Base-by-base conservation (phyloP, 176 grass and related monocot species). In the Rhynchospora tenuis region DNA sequence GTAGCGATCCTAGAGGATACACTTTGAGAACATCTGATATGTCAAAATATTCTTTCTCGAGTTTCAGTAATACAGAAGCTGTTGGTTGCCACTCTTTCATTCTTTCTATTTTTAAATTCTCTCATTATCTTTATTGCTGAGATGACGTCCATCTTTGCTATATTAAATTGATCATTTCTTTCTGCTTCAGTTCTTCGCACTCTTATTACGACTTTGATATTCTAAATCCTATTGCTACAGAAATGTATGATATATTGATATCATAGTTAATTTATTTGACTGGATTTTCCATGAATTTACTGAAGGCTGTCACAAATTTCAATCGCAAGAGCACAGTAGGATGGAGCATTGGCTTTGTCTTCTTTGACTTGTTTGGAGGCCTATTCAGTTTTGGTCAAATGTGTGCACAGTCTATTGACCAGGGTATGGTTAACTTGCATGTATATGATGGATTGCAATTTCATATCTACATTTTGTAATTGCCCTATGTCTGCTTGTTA, bases 261-360 rank as follows among this genome's bases (percentile, higher is more conserved):
- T 73, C n/a, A 23, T 50, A 50, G 20, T 48, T 73, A 47, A 73
- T 47, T 50, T 51, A 19, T 38, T 73, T 73, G 70, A 50, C 73
- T 81, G 15, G 46, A n/a, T 64, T 93, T 61, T 7, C 61, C 20
- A 6, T 50, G 65, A 20, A 61, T 57, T 78, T 77, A 31, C 16
- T 58, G 60, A 82, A 97, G 91, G 94, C 83, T 28, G 17, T 90
- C 62, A 97, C 90, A 84, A 97, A 97, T 75, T 94, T 94, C 72
- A 85, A 14, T 59, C 68, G 86, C 67, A 94, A 97, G 84, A 97
- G 94, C 51, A 97, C 94, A 64, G 84, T 94, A 60, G 94, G 94
- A 66, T 97, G 94, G 94, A 97, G 94, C 76, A 91, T 97, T 80
- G 94, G 94, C 57, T 93, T 93, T 48, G 91, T 94, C 42, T 80